Evolutionary conservation across 352 stramenopile species (phyloP), one percentile per base, ranked within the genome.

Genomic region (Globisporangium cederbergense): DNA sequence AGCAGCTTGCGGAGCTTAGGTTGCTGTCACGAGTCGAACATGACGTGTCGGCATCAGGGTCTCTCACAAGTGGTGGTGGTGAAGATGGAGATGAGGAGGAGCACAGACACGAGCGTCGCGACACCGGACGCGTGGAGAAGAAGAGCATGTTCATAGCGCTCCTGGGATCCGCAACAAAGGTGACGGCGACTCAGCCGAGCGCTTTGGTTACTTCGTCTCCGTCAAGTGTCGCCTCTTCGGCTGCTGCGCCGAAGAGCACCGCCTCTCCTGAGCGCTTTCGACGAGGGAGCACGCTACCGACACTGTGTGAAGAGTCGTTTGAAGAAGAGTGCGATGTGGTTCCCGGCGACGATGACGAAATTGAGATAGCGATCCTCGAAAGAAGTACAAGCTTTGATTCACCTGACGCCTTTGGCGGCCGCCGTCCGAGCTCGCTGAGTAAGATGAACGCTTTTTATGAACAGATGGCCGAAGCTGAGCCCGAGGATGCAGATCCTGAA

Each of bases 1-100:
- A 83, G 30, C 74, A 83, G 20, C 66, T 85, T 58, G 71, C 66
- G 13, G 76, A 87, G 45, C 78, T 87, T 11, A 71, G 76, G 18
- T 32, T 87, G 28, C 67, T 87, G 25, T 64, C 74, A 55, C 74
- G 78, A 52, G 70, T 66, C 0, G 73, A 81, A 57, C 68, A 77
- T 20, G 55, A 51, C 5, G 38, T 40, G 55, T 45, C 55, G 2
- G 10, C 55, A 13, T 51, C 38, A 16, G 10, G 22, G 25, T 42
- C 34, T 16, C 14, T 22, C n/a, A 4, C 25, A 30, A 22, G 40
- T 18, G 16, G 14, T 3, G 40, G 38, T 18, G 18, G 34, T 18
- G 54, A 50, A 3, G 11, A 47, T 16, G 53, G 11, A 28, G 22
- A 14, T 30, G 22, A 40, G 25, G 45, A 36, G 4, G 13, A 50